A percentile compares a stretch with the other conserved stretches of the same genome.
Conservation (phyloP, 768 basidiomycete species). For the Tylopilus sp. region DNA sequence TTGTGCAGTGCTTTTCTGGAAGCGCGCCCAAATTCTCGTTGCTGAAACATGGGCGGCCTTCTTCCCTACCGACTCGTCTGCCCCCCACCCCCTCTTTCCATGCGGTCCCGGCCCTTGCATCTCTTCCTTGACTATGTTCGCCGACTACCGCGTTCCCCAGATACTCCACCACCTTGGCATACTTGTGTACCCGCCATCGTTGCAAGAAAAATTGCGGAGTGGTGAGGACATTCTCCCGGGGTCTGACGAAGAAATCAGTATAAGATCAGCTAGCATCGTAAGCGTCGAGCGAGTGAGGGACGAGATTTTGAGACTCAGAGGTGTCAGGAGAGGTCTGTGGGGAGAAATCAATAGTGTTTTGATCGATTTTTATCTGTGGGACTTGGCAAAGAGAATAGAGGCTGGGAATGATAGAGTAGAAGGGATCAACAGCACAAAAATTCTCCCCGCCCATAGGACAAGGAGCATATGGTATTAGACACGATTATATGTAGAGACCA, state of each 20-base stretch:
- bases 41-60: slow-evolving; percentile 94
- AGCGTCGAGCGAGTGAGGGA: slow-evolving; percentile 73
- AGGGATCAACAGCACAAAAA: slow-evolving; percentile 50
- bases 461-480: slow-evolving; percentile 83
- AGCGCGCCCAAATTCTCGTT: slow-evolving; percentile 87
- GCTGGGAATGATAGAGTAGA: slow-evolving; percentile 55
- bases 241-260: slow-evolving; percentile 67
- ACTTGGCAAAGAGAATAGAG: slow-evolving; percentile 76
- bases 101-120: slow-evolving; percentile 53
- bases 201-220: slow-evolving; percentile 48
- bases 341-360: slow-evolving; percentile 64
- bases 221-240: slow-evolving; percentile 50
- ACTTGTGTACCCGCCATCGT: slow-evolving; percentile 62
- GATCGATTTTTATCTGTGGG: slow-evolving; percentile 92
- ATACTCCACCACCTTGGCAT: slow-evolving; percentile 82
- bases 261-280: slow-evolving; percentile 77
- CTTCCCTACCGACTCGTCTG: slow-evolving; percentile 50
- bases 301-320: slow-evolving; percentile 42
- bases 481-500: not conserved
- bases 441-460: slow-evolving; percentile 73
- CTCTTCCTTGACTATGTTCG: slow-evolving; percentile 84
- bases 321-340: slow-evolving; percentile 21
- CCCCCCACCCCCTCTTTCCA: slow-evolving; percentile 73
- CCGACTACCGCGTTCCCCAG: slow-evolving; percentile 90
- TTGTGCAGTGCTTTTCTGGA: slow-evolving; percentile 73